Evolutionary conservation across 345 rosid genomes (phyloP), one percentile per base, ranked within the genome.

Genomic region (Camelina hispida): DNA sequence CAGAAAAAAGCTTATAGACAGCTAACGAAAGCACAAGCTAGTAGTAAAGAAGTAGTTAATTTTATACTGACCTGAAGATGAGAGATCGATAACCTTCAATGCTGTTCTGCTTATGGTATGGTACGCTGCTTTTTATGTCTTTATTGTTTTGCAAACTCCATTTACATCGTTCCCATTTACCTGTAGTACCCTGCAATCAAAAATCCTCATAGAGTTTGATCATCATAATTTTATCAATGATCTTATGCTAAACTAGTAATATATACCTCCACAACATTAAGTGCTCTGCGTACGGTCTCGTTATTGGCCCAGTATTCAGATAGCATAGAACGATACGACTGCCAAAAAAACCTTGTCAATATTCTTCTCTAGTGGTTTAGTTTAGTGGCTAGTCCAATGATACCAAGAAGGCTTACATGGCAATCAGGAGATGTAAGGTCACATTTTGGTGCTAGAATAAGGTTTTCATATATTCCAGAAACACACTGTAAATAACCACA

Each of bases 41-140:
- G 9, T 20, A 34, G 4, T 15, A 3, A 22, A 37, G 14, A 15
- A 42, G 32, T 12, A 13, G 2, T 34, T 34, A 34, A 7, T 34
- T 34, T 1, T 34, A 30, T 67, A 68, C 7, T 44, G 48, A 44
- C 79, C 79, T 75, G 11, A 60, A 1, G 46, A 68, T 35, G 13
- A 75, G 79, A 59, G 79, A 75, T 32, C 79, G 68, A 15, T 68
- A 75, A 18, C 79, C 79, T 28, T 60, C 6, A 25, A 69, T 61
- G 17, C 58, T 69, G 51, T 62, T 76, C 14, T 76, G 62, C 15
- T 20, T 16, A 76, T 69, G 80, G 32, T 76, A 44, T 9, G 70
- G 69, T 69, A 76, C 22, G 42, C 74, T 76, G 30, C 65, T 69
- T 69, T 43, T 62, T 17, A 69, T 69, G 75, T 76, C 70, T 2